These are phyloP conservation scores for Drechslera avenae DNA, from an alignment of 2,329 filamentous ascomycete species.

Conservation along the genomic window DNA sequence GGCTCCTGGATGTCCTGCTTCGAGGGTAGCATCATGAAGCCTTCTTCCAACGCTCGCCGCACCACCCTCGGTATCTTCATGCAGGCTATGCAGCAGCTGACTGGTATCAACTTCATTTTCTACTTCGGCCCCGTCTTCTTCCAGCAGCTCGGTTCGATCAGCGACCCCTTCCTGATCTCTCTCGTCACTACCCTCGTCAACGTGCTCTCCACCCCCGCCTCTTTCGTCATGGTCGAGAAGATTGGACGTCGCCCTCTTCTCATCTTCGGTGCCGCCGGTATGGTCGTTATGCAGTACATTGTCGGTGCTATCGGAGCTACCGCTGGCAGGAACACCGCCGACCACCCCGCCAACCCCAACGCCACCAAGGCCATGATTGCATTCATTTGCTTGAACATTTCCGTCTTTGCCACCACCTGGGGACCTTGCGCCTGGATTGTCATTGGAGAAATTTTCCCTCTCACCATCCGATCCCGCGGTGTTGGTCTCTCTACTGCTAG, in stretches of 20 bases:
- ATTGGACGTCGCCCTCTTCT: slow-evolving; percentile 82
- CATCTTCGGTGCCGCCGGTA: slow-evolving; percentile 76
- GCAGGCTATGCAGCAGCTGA: slow-evolving; percentile 63
- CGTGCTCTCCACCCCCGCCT: slow-evolving; percentile 80
- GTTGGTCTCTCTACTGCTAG: slow-evolving; percentile 80
- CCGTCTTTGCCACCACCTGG: slow-evolving; percentile 89
- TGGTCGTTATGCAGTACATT: slow-evolving; percentile 87
- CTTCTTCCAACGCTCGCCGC: slow-evolving; percentile 58
- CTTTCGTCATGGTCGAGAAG: slow-evolving; percentile 83
- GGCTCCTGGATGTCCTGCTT: slow-evolving; percentile 70
- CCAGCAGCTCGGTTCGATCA: slow-evolving; percentile 71
- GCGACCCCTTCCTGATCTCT: slow-evolving; percentile 80
- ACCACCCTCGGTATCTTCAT: slow-evolving; percentile 55
- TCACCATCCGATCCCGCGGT: slow-evolving; percentile 86
- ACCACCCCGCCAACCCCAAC: slow-evolving; percentile 35
- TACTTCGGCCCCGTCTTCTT: slow-evolving; percentile 76
- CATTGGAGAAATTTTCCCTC: slow-evolving; percentile 89
- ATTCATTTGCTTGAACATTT: slow-evolving; percentile 92
- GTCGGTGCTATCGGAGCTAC: slow-evolving; percentile 68
- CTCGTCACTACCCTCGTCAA: slow-evolving; percentile 89
- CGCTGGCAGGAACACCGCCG: slow-evolving; percentile 48
- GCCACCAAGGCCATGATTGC: slow-evolving; percentile 65
- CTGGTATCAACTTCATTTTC: slow-evolving; percentile 82
- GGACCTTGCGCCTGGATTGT: slow-evolving; percentile 74
- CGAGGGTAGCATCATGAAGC: slow-evolving; percentile 56